phyloP scores from a whole-genome alignment of 1,139 yeast species.

The Trichomonascaceae sp. region DNA sequence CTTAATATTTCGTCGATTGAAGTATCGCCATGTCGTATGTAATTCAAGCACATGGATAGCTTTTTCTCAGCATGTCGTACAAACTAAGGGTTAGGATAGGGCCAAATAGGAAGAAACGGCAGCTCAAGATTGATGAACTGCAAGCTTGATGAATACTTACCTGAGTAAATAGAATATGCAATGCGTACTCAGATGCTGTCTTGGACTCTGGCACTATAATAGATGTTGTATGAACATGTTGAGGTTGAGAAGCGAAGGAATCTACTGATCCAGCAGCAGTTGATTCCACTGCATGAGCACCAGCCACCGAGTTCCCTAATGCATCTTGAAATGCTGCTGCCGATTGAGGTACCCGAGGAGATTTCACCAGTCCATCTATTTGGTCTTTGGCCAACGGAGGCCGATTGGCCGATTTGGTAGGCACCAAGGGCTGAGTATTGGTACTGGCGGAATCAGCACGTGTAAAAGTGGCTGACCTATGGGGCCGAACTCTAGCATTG shows the following conservation, averaged over 20 bases:
- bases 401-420: slow-evolving; percentile 4
- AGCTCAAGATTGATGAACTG: too few relatives aligned
- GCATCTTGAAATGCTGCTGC: background rate
- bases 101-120: background rate
- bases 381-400: background rate
- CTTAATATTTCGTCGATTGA: slow-evolving; percentile 76
- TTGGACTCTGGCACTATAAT: slow-evolving; percentile 35
- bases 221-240: slow-evolving; percentile 8
- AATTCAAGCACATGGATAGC: slow-evolving; percentile 64
- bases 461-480: slow-evolving; percentile 27
- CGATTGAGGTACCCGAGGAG: background rate
- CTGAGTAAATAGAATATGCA: slow-evolving; percentile 89
- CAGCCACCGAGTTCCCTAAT: background rate
- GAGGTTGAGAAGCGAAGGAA: slow-evolving; percentile 8
- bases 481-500: slow-evolving; percentile 17
- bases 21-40: slow-evolving; percentile 67
- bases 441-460: slow-evolving; percentile 11
- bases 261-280: slow-evolving; percentile 2
- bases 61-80: slow-evolving; percentile 90
- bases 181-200: slow-evolving; percentile 86
- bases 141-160: slow-evolving; percentile 18
- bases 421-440: slow-evolving; percentile 1
- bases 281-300: background rate
- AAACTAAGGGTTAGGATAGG: slow-evolving; percentile 37
- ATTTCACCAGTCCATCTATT: background rate